Base-by-base conservation (phyloP, 805 yeast species). In the Alloascoidea hylecoeti region DNA sequence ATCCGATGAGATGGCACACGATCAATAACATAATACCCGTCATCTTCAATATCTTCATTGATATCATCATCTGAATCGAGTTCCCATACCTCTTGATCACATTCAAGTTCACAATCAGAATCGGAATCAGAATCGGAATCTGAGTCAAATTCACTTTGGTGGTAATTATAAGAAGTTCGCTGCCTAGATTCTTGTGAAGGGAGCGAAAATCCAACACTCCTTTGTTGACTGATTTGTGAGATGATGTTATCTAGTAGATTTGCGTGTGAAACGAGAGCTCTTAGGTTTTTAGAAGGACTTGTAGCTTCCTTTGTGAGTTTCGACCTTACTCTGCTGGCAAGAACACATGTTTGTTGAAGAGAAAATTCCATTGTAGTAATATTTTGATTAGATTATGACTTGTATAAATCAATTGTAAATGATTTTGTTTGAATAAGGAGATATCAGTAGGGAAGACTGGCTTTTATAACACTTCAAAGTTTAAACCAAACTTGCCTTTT, bases 181-280 rank as follows among this genome's bases (percentile, higher is more conserved):
- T 23, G 30, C n/a, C 30, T 23, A n/a, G n/a, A n/a, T n/a, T n/a
- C n/a, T n/a, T n/a, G n/a, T n/a, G n/a, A n/a, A n/a, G n/a, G n/a
- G n/a, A n/a, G n/a, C n/a, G n/a, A n/a, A n/a, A n/a, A n/a, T n/a
- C n/a, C n/a, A n/a, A 23, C n/a, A 23, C 30, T 23, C n/a, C n/a
- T 23, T 35, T 37, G 46, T 43, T 37, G 39, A 13, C 49, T 39
- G 39, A 54, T 39, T 45, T 54, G 43, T 39, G 71, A 82, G 69
- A 78, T 75, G 38, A 78, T 51, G 43, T 61, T 64, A 49, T 79
- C 86, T 44, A 78, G 63, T 61, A 79, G 58, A 52, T 78, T 79
- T 16, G 86, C 85, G 54, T 79, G 86, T 32, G 74, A 66, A 2
- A 78, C 83, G 30, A 78, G 63, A 37, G 63, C 58, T 36, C 81